Evolutionary conservation across 2,329 filamentous ascomycete genomes (phyloP).

Genomic region (Apiospora kogelbergensis): DNA sequence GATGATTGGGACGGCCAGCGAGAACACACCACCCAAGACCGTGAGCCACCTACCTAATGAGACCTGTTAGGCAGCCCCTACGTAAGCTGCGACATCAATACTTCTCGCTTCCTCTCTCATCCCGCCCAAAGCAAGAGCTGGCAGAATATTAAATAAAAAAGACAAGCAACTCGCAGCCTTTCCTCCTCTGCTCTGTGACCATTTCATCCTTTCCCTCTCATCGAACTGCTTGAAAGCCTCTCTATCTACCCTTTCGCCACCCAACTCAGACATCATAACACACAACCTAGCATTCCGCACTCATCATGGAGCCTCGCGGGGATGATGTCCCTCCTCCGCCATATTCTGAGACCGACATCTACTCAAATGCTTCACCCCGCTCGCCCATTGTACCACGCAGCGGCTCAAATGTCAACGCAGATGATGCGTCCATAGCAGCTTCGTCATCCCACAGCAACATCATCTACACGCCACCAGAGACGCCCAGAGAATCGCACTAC

Average conservation of each 20-base stretch:
- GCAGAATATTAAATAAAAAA: background rate
- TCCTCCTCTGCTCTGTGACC: background rate
- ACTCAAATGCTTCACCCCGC: constrained; percentile 40
- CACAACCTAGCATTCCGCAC: constrained; percentile 24
- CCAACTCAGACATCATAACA: background rate
- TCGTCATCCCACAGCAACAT: constrained; percentile 42
- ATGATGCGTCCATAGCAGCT: constrained; percentile 40
- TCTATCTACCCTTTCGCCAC: background rate
- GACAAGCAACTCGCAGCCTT: background rate
- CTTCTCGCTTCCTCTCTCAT: background rate
- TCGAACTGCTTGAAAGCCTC: background rate
- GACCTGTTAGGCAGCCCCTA: constrained; percentile 10
- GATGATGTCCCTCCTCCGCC: constrained; percentile 51
- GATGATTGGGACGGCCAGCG: background rate
- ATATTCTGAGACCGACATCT: constrained; percentile 58
- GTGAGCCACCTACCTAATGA: background rate
- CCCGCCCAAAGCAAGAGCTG: background rate
- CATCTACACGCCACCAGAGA: constrained; percentile 53
- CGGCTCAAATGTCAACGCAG: constrained; percentile 22
- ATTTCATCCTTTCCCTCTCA: background rate
- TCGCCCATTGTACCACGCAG: constrained; percentile 19
- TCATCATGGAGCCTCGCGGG: constrained; percentile 27
- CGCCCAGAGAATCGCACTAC: constrained; percentile 38
- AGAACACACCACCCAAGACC: background rate
- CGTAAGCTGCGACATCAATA: constrained; percentile 1